Evolutionary conservation across 1,284 basidiomycete species (phyloP).

Genomic region (Trichosporon sp.): DNA sequence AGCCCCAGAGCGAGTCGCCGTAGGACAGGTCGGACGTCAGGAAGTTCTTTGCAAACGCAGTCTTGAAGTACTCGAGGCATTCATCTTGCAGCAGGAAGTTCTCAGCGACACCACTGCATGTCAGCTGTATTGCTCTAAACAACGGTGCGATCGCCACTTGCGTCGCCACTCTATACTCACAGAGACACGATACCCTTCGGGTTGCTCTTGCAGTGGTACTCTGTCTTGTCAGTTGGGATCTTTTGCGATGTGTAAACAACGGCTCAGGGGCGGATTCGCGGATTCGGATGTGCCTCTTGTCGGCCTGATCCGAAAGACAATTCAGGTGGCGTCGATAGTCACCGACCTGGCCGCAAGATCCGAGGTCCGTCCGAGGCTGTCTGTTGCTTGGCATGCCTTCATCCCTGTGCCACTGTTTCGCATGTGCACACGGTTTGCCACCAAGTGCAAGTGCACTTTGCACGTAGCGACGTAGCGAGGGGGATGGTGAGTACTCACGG

Average conservation of each 20-base stretch:
- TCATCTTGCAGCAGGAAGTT: conserved; percentile 47
- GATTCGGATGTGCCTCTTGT: too few relatives aligned
- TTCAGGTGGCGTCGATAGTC: not conserved
- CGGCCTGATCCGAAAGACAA: not conserved
- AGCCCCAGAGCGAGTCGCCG: conserved; percentile 45
- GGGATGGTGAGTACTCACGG: conserved; percentile 39
- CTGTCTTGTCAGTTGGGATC: conserved; percentile 16
- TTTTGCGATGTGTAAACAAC: too few relatives aligned
- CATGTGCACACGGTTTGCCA: too few relatives aligned
- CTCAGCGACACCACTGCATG: conserved; percentile 46
- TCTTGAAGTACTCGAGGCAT: conserved; percentile 39
- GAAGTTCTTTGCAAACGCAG: conserved; percentile 35
- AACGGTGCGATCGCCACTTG: too few relatives aligned
- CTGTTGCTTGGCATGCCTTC: not conserved
- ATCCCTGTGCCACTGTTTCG: too few relatives aligned
- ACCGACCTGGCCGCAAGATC: not conserved
- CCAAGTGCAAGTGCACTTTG: too few relatives aligned
- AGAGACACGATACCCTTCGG: conserved; percentile 48
- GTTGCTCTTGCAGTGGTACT: conserved; percentile 41
- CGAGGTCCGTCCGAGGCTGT: not conserved
- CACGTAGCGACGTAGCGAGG: too few relatives aligned
- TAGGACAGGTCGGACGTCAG: conserved; percentile 36
- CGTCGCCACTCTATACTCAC: too few relatives aligned
- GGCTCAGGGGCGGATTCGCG: not conserved
- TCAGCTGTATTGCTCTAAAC: not conserved